A percentile compares a stretch with the other conserved stretches of the same genome.
phyloP scores from a whole-genome alignment of 768 basidiomycete species.

The Atractiella rhizophila region DNA sequence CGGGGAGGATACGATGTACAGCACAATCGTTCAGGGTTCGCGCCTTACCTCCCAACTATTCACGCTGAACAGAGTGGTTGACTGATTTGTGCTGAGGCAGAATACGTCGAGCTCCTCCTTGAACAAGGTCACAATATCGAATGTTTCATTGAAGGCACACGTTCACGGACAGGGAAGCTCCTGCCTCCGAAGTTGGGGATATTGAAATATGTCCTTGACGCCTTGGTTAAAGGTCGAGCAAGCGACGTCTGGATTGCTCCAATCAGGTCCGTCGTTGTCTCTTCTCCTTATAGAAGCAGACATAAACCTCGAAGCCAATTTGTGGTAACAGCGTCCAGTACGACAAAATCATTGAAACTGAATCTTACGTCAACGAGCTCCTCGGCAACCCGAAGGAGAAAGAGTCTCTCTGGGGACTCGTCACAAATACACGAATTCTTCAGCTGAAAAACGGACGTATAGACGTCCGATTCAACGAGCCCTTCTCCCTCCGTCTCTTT shows the following conservation, averaged over 20 bases:
- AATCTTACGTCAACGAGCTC: conserved; percentile 12
- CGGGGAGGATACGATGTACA: conserved; percentile 1
- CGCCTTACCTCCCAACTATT: too few species aligned
- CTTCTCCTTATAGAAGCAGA: not conserved
- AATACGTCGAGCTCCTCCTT: conserved; percentile 15
- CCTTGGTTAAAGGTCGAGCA: conserved; percentile 4
- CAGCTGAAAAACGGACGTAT: conserved; percentile 16
- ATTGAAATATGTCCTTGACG: conserved; percentile 10
- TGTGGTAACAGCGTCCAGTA: conserved; percentile 13
- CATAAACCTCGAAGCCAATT: not conserved
- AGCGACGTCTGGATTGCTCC: not conserved
- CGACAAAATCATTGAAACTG: conserved; percentile 13
- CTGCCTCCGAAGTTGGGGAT: conserved; percentile 14
- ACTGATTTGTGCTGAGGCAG: too few species aligned
- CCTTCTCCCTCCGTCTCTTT: conserved; percentile 13
- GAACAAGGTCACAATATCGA: conserved; percentile 11
- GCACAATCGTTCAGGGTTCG: not conserved
- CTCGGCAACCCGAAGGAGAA: conserved; percentile 15
- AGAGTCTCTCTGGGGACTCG: conserved; percentile 9
- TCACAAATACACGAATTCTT: conserved; percentile 6
- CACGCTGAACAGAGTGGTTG: too few species aligned
- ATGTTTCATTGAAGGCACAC: conserved; percentile 9
- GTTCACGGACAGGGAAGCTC: conserved; percentile 14
- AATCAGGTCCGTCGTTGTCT: too few species aligned
- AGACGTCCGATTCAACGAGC: conserved; percentile 15